These are phyloP conservation scores for Zygosaccharomyces gambellarensis DNA, from an alignment of 805 yeast species.

Conservation along the genomic window DNA sequence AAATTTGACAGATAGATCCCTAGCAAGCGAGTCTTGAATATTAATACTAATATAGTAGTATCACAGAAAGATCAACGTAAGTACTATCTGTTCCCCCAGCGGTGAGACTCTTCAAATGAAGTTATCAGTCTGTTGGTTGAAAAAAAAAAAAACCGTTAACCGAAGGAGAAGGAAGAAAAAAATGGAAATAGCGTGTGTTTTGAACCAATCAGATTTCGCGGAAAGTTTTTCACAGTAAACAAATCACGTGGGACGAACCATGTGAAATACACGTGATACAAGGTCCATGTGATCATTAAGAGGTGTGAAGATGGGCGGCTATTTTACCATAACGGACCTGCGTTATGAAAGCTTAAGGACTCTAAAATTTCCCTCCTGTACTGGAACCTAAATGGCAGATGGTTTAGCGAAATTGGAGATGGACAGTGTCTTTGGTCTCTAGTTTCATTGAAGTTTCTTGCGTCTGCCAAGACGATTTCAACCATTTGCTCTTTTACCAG, in stretches of 20 bases:
- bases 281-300: neutral
- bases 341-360: constrained; percentile 5
- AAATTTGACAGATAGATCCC: neutral
- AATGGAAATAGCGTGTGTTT: neutral
- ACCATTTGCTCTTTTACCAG: constrained; percentile 12
- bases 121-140: neutral
- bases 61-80: neutral
- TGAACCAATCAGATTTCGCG: constrained; percentile 14
- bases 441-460: neutral
- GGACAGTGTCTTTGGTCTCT: neutral
- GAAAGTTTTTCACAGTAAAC: constrained; percentile 3
- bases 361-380: constrained; percentile 5
- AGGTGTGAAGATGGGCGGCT: neutral
- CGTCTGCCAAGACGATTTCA: constrained; percentile 9
- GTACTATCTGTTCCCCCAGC: neutral
- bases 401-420: neutral
- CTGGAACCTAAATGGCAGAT: constrained; percentile 7
- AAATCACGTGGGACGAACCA: neutral
- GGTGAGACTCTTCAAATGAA: neutral
- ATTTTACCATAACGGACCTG: constrained; percentile 11
- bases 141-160: neutral
- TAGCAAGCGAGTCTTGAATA: neutral
- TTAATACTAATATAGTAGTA: constrained; percentile 1
- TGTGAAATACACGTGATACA: neutral
- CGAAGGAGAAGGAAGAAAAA: constrained; percentile 1